Base-by-base conservation (phyloP, 1,284 basidiomycete genomes). In the Ceratobasidium sp. region DNA sequence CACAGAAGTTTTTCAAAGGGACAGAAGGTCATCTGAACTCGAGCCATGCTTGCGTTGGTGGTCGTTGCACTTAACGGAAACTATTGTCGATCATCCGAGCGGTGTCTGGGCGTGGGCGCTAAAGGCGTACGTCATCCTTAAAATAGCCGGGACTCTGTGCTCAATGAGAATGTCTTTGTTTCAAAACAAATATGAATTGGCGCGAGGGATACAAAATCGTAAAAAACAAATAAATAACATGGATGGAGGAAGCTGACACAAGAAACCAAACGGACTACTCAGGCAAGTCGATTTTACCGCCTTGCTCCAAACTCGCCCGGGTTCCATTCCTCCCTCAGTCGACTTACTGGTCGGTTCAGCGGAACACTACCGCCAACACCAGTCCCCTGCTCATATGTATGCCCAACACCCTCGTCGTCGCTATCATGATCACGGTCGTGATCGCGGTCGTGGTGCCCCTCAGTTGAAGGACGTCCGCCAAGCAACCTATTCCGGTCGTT, bases 281-380 rank as follows among this genome's bases (percentile, higher is more conserved):
- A 45, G 17, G 42, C 42, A 45, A 45, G 42, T 45, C 5, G 64
- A 51, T 6, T 23, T 37, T 56, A 69, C 23, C n/a, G 10, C 53
- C 67, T 69, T 31, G 53, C 35, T 39, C 67, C 67, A 51, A 51
- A 69, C 53, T 69, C 67, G 35, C 20, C 51, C 33, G 67, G 67
- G n/a, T 69, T 56, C 67, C 67, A 69, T 13, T n/a, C 49, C 3
- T 56, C 51, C 33, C 47, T 54, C 67, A 53, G 10, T 35, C 37
- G 37, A 37, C 47, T 67, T 26, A 37, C 42, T 15, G 53, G 67
- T n/a, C 65, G 17, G 47, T 53, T 13, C 65, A 53, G 26, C 7
- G 67, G 67, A 23, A 53, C 51, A 23, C 26, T 39, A n/a, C 35
- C 67, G 0, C 67, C 53, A 31, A 37, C 49, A 56, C 67, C 67